phyloP scores from a whole-genome alignment of 805 yeast genomes.

The Cyberlindnera mississippiensis region DNA sequence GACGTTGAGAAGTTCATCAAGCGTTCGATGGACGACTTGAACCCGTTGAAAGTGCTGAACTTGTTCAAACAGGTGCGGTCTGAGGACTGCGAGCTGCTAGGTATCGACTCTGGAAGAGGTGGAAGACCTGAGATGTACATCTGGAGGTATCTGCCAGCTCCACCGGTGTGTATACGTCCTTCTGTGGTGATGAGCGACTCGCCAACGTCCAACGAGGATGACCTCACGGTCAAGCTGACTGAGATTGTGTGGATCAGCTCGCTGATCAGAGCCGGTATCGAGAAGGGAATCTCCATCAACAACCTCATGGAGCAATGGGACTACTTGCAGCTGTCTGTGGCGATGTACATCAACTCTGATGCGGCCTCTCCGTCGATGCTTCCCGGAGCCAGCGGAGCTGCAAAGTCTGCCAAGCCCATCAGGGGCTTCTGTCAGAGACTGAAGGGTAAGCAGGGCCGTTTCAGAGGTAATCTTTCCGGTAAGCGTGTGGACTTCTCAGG shows the following conservation, averaged over 20 bases:
- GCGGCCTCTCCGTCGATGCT: constrained; percentile 76
- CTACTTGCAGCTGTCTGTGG: constrained; percentile 88
- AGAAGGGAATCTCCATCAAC: constrained; percentile 89
- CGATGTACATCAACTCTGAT: constrained; percentile 96
- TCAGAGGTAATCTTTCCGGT: constrained; percentile 96
- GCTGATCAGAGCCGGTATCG: constrained; percentile 88
- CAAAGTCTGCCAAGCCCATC: constrained; percentile 64
- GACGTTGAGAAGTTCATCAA: constrained; percentile 85
- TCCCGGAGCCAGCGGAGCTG: constrained; percentile 59
- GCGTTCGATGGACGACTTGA: constrained; percentile 87
- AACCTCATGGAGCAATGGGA: constrained; percentile 99
- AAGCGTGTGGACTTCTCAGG: constrained; percentile 98
- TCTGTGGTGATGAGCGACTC: constrained; percentile 90
- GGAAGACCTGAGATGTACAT: constrained; percentile 96
- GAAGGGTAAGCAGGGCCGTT: constrained; percentile 98
- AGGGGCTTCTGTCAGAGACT: constrained; percentile 95
- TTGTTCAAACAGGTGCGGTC: constrained; percentile 84
- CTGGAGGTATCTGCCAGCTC: constrained; percentile 97
- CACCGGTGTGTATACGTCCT: constrained; percentile 98
- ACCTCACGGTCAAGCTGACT: constrained; percentile 89
- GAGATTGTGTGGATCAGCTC: constrained; percentile 98
- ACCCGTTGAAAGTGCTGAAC: constrained; percentile 84
- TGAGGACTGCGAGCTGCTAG: constrained; percentile 86
- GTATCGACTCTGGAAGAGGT: constrained; percentile 80
- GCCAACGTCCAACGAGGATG: constrained; percentile 93